A percentile compares a stretch with the other conserved stretches of the same genome.
Conservation (phyloP, 148 eudicot genomes). For the Arbutus unedo region DNA sequence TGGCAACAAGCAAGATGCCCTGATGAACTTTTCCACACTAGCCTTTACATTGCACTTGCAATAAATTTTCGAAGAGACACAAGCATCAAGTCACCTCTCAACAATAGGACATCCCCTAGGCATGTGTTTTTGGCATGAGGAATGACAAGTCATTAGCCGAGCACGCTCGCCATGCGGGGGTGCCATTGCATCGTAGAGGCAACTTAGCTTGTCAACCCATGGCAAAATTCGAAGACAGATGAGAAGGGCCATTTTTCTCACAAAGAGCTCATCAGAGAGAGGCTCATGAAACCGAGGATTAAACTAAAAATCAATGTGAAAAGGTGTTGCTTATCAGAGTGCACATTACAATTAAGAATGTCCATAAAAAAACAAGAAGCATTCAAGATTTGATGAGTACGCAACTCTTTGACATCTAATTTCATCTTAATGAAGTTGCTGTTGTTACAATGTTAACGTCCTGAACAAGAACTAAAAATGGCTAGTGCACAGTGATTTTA, state of each 20-base stretch:
- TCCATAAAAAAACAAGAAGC: background rate
- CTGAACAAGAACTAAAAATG: constrained; percentile 8
- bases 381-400: background rate
- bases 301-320: background rate
- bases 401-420: constrained; percentile 13
- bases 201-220: no score
- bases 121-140: no score
- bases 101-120: no score
- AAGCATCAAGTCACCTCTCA: no score
- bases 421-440: constrained; percentile 16
- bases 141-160: no score
- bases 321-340: background rate
- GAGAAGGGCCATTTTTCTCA: background rate
- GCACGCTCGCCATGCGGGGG: no score
- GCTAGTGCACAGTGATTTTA: constrained; percentile 11
- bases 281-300: background rate
- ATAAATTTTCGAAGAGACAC: no score
- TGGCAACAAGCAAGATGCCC: no score
- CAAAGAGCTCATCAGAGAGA: background rate
- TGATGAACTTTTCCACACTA: no score
- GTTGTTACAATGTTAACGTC: constrained; percentile 17
- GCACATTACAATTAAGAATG: background rate
- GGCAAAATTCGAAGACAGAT: background rate
- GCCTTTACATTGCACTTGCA: no score
- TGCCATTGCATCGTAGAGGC: no score